Base-by-base conservation (phyloP, 495 filamentous ascomycete genomes). In the Pseudevernia furfuracea region DNA sequence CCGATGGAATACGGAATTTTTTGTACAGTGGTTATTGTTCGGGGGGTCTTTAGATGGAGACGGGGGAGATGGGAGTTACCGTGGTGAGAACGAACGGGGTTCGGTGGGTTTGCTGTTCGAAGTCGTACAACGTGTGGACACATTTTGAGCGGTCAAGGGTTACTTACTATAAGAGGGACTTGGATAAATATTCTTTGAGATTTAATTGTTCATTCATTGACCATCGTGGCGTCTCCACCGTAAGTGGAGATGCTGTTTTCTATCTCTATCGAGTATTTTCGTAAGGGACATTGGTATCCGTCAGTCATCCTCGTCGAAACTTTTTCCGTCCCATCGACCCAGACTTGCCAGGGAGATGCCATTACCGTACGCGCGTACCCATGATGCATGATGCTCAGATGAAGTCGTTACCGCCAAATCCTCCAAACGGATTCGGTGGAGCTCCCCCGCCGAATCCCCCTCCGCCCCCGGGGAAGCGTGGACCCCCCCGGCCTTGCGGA, bases 381-480 rank as follows among this genome's bases (percentile, higher is more conserved):
- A 30, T 19, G 49, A 53, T 30, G 25, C 49, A 17, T 3, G 5
- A 30, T 32, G 4, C 49, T 81, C 74, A 91, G 60, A 91, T 87
- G 66, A 91, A 89, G 72, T 88, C 87, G 62, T 81, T 81, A 67
- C 79, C 78, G 28, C 84, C 83, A 74, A 86, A 89, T 2, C 87
- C 85, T 3, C 84, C 80, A 72, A 84, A 87, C 11, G 82, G 83
- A 73, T 86, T 85, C 10, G 75, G 79, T 28, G 75, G 76, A 6
- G 80, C 77, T 30, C 71, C 69, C 60, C 73, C 64, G 55, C 78
- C 74, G 63, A 75, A 73, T 5, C 75, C 74, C n/a, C 71, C 73
- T 28, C 65, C 74, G 6, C 73, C 72, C 19, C 78, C 77, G 17
- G 75, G 77, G 9, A 77, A 78, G 53, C 80, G 63, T n/a, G 76